A percentile compares a stretch with the other conserved stretches of the same genome.
phyloP scores from a whole-genome alignment of 257 asterid species.

The Rhazya stricta region DNA sequence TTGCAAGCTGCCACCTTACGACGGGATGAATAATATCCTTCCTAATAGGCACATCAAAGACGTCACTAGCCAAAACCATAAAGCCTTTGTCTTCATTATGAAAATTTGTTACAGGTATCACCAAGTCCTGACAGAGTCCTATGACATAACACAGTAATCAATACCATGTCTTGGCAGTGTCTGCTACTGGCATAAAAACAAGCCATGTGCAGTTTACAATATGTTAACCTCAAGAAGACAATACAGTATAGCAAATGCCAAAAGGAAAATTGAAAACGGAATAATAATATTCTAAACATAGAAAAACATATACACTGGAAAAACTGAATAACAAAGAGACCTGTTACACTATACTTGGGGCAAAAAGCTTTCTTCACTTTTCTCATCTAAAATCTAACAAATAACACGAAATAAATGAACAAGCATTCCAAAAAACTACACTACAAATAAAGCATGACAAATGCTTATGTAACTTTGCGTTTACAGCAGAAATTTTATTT shows the following conservation, averaged over 20 bases:
- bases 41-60: constrained; percentile 85
- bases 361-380: background rate
- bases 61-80: constrained; percentile 86
- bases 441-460: constrained; percentile 8
- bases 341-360: background rate
- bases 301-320: background rate
- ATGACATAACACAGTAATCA: constrained; percentile 24
- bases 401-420: background rate
- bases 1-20: constrained; percentile 99
- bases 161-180: too few species aligned
- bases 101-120: constrained; percentile 74
- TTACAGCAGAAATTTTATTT: too few species aligned
- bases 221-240: background rate
- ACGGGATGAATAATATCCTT: constrained; percentile 94
- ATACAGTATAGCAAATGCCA: background rate
- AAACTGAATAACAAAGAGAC: background rate
- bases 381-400: background rate
- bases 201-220: background rate
- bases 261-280: background rate
- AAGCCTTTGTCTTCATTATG: constrained; percentile 75
- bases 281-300: background rate
- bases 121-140: constrained; percentile 81
- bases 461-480: too few species aligned
- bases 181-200: constrained; percentile 6
- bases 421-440: background rate